Evolutionary conservation across 768 basidiomycete genomes (phyloP).

Genomic region (Leccinum subgranulosum): DNA sequence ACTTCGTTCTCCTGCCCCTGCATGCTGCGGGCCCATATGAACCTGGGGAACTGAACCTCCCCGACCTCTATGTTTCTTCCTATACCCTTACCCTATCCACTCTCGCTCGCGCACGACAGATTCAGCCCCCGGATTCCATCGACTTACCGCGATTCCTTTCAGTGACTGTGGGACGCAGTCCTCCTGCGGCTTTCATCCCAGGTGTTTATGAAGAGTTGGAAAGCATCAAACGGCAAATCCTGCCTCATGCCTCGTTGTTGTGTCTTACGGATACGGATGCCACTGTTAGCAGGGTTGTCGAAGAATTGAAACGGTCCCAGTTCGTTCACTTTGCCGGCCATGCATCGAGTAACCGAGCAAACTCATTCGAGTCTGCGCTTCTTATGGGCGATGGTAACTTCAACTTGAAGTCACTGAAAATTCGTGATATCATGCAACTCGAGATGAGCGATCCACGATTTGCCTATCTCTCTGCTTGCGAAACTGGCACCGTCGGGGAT

Average conservation of each 20-base stretch:
- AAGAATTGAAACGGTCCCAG: background rate
- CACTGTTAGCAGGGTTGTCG: background rate
- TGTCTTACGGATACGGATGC: background rate
- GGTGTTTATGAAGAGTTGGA: background rate
- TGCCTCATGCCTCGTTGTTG: background rate
- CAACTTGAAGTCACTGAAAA: no score
- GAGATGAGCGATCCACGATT: no score
- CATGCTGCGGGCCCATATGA: background rate
- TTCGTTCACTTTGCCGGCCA: no score
- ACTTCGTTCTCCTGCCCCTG: background rate
- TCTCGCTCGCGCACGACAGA: background rate
- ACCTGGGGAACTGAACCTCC: background rate
- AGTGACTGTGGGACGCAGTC: background rate
- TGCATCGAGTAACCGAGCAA: no score
- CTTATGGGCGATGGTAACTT: background rate
- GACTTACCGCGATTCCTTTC: background rate
- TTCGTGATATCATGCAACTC: no score
- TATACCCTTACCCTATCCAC: background rate
- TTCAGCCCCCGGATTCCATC: background rate
- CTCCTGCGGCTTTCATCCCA: background rate
- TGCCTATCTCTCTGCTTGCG: no score
- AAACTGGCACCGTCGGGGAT: no score
- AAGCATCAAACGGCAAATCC: slow-evolving; percentile 2
- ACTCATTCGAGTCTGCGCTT: no score
- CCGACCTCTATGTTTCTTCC: background rate